phyloP scores from a whole-genome alignment of 371 early-diverging fungal genomes.

The Mucor piriformis region DNA sequence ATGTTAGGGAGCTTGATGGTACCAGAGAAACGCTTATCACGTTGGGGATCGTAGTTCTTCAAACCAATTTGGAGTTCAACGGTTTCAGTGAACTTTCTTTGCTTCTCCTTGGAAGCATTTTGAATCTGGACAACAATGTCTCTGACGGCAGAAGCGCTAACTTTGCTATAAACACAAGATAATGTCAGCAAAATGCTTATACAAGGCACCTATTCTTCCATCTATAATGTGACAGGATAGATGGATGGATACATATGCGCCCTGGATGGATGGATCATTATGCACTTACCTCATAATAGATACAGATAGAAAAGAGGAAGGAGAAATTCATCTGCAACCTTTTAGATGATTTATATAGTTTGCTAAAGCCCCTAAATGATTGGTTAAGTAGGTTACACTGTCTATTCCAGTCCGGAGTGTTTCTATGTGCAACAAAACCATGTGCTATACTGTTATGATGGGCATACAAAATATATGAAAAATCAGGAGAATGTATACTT shows the following conservation, averaged over 20 bases:
- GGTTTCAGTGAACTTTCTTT: constrained; percentile 93
- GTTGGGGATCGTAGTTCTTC: constrained; percentile 96
- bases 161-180: constrained; percentile 63
- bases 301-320: constrained; percentile 14
- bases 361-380: too few relatives aligned
- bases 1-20: constrained; percentile 34
- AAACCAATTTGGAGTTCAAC: constrained; percentile 97
- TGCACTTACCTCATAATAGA: constrained; percentile 27
- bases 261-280: constrained; percentile 23
- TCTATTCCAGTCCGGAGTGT: too few relatives aligned
- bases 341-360: too few relatives aligned
- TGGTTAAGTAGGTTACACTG: too few relatives aligned
- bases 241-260: constrained; percentile 6
- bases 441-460: too few relatives aligned
- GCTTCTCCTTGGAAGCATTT: constrained; percentile 80
- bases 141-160: constrained; percentile 87
- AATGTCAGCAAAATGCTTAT: background rate
- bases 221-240: background rate
- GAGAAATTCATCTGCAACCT: background rate
- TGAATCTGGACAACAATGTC: constrained; percentile 73
- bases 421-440: too few relatives aligned
- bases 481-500: too few relatives aligned
- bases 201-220: background rate
- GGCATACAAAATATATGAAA: too few relatives aligned
- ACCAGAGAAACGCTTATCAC: constrained; percentile 39